Percentiles rank a stretch among this genome's conserved stretches.
Conservation (phyloP, 176 grass and related monocot genomes). For the Aegilops umbellulata region DNA sequence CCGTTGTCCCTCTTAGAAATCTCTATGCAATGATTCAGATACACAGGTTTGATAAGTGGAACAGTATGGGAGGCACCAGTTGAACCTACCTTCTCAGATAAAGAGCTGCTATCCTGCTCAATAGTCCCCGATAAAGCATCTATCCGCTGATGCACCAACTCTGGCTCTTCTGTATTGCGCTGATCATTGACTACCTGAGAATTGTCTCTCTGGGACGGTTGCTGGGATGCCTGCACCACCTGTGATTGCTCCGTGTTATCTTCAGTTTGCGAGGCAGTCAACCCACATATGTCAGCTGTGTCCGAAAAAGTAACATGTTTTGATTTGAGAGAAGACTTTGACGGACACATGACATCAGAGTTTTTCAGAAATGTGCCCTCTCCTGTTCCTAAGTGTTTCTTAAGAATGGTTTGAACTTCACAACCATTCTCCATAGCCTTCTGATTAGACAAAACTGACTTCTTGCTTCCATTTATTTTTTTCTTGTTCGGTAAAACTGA, state of each 20-base stretch:
- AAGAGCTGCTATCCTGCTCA: conserved; percentile 25
- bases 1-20: conserved; percentile 28
- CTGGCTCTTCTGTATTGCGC: conserved; percentile 19
- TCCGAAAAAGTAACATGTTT: conserved; percentile 69
- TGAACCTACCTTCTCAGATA: conserved; percentile 39
- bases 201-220: not conserved
- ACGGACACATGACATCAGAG: conserved; percentile 20
- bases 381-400: conserved; percentile 45
- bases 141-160: conserved; percentile 15
- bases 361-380: conserved; percentile 3
- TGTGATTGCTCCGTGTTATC: conserved; percentile 35
- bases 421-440: conserved; percentile 30
- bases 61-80: not conserved
- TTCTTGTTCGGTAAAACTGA: conserved; percentile 48
- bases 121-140: conserved; percentile 12
- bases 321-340: conserved; percentile 27
- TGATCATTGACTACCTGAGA: conserved; percentile 28
- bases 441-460: conserved; percentile 38
- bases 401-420: conserved; percentile 58
- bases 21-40: conserved; percentile 40
- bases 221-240: conserved; percentile 33
- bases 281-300: conserved; percentile 37
- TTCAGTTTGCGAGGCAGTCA: conserved; percentile 29
- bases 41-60: not conserved
- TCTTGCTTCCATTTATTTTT: conserved; percentile 43